Evolutionary conservation across 2,329 filamentous ascomycete species (phyloP).

Genomic region (Talaromyces islandicus): DNA sequence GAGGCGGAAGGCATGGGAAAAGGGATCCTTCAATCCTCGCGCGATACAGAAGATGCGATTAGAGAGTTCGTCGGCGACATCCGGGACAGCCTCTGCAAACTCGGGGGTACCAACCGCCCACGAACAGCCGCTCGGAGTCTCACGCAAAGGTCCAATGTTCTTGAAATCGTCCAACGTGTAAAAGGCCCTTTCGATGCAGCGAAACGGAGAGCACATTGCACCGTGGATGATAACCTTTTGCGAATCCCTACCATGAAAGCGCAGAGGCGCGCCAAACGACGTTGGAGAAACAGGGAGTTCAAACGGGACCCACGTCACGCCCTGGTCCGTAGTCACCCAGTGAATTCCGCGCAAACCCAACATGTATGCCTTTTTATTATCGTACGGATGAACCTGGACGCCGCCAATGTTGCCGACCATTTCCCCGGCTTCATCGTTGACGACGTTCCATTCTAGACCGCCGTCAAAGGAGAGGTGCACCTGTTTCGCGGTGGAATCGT

Average conservation of each 20-base stretch:
- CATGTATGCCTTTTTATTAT: conserved; percentile 73
- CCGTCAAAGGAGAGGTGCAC: conserved; percentile 77
- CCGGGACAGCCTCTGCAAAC: conserved; percentile 50
- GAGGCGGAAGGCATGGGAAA: conserved; percentile 69
- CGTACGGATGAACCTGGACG: conserved; percentile 71
- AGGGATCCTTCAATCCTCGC: conserved; percentile 63
- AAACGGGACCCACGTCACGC: conserved; percentile 75
- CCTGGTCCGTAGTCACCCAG: conserved; percentile 77
- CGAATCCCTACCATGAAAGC: conserved; percentile 77
- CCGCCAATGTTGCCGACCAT: conserved; percentile 39
- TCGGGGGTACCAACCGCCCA: conserved; percentile 75
- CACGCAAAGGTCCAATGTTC: conserved; percentile 58
- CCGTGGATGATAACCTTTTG: conserved; percentile 82
- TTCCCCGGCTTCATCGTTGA: conserved; percentile 56
- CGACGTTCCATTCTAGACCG: conserved; percentile 66
- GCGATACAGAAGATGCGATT: conserved; percentile 76
- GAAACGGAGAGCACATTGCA: conserved; percentile 59
- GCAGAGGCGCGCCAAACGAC: conserved; percentile 42
- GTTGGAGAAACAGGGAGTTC: conserved; percentile 55
- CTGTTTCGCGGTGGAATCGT: conserved; percentile 57
- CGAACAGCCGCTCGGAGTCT: conserved; percentile 68
- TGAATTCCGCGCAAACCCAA: conserved; percentile 64
- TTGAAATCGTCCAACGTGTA: conserved; percentile 88
- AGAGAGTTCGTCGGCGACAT: conserved; percentile 58
- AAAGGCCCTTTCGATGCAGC: conserved; percentile 57